Evolutionary conservation across 306 rosid species (phyloP), one percentile per base, ranked within the genome.

Genomic region (Rosa multiflora): DNA sequence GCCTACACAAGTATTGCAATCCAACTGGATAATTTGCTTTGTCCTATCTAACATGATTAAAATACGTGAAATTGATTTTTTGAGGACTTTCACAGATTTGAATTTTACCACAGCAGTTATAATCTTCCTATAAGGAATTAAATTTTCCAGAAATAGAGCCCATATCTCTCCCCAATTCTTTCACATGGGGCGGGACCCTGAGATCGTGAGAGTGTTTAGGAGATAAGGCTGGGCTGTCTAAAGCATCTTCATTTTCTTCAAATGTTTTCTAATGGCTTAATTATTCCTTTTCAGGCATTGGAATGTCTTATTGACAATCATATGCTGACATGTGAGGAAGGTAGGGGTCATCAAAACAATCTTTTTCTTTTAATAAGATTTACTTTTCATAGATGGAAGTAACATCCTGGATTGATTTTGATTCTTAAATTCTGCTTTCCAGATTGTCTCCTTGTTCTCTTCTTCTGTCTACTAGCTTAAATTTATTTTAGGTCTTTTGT

Each of bases 231-330:
- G 75, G 53, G 29, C 15, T 44, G 6, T 17, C 26, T 5, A 32
- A 9, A 8, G 47, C 48, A 32, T 17, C 46, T 51, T 72, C 32
- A 52, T 17, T 48, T 47, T 61, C n/a, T 55, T 76, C 10, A 32
- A 47, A 51, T 44, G 61, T 56, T 37, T 59, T 42, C 47, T 67
- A 15, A 62, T 76, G 17, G 44, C 74, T 74, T 48, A 47, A 59
- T 79, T 73, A 26, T 77, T 83, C 53, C 74, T 71, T 86, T 74
- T 82, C 85, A 95, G 99, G 99, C 99, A 67, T 82, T 95, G 92
- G 99, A 95, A 85, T 90, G 98, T 81, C 98, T 95, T 42, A 74
- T 93, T 85, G 94, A 95, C 77, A 95, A 93, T 87, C 98, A 95
- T 89, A 93, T 93, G 99, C 98, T 93, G 78, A 88, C 98, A 43